These are phyloP conservation scores for Colletotrichum sp. DNA, from an alignment of 2,329 filamentous ascomycete genomes.

Conservation along the genomic window DNA sequence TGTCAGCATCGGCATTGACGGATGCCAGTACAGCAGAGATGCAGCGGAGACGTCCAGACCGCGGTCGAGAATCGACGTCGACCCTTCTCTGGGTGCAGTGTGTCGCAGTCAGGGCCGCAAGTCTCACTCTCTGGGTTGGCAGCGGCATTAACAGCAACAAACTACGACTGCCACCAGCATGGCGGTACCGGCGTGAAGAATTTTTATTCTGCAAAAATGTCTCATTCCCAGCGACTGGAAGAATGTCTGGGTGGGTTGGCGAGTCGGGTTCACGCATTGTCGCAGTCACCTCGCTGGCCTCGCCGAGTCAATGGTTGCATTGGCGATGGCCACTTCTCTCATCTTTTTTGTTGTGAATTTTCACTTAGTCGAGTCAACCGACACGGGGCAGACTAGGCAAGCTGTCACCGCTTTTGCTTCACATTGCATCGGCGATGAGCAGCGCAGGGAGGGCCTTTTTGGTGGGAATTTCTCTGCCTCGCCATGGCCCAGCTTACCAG, in stretches of 20 bases:
- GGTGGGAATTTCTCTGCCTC: not conserved
- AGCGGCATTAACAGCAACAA: not conserved
- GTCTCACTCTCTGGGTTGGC: not conserved
- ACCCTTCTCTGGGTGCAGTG: not conserved
- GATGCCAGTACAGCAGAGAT: not conserved
- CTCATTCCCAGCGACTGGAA: not conserved
- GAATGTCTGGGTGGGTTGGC: not conserved
- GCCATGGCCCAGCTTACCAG: not conserved
- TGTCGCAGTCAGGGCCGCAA: not conserved
- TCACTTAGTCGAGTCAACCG: not conserved
- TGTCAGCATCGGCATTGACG: not conserved
- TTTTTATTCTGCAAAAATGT: slow-evolving; percentile 1
- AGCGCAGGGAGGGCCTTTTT: not conserved
- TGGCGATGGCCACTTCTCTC: not conserved
- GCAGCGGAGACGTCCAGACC: not conserved
- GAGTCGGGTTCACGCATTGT: not conserved
- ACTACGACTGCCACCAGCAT: not conserved
- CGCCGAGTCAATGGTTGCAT: not conserved
- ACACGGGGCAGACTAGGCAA: not conserved
- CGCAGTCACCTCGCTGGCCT: not conserved
- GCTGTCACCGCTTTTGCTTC: not conserved
- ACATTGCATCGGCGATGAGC: slow-evolving; percentile 8
- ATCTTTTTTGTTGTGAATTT: not conserved
- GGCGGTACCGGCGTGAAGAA: slow-evolving; percentile 7
- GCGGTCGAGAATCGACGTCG: not conserved